Evolutionary conservation across 495 filamentous ascomycete species (phyloP).

Genomic region (Annulohypoxylon nitens): DNA sequence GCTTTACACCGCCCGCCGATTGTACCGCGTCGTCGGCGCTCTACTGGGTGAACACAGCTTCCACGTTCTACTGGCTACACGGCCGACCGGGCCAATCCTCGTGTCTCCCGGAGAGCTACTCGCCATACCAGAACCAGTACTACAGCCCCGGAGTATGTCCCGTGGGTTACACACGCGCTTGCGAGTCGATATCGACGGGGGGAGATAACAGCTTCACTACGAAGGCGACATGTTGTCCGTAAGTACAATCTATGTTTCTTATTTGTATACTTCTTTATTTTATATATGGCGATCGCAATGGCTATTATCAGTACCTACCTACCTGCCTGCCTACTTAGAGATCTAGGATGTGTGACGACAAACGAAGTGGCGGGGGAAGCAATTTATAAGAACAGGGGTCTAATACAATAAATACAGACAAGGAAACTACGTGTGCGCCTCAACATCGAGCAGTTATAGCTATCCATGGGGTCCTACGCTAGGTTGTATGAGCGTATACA

Average conservation of each 20-base stretch:
- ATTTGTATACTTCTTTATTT: neutral
- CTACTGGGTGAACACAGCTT: slow-evolving; percentile 58
- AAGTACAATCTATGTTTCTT: slow-evolving; percentile 24
- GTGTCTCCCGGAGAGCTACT: slow-evolving; percentile 41
- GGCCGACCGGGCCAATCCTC: slow-evolving; percentile 30
- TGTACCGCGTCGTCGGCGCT: slow-evolving; percentile 55
- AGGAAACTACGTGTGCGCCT: slow-evolving; percentile 38
- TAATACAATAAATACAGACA: slow-evolving; percentile 15
- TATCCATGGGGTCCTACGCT: slow-evolving; percentile 38
- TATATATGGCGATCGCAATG: neutral
- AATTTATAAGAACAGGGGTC: neutral
- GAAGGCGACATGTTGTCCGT: slow-evolving; percentile 51
- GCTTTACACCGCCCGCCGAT: slow-evolving; percentile 49
- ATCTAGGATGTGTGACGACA: too few species aligned
- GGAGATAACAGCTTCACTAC: slow-evolving; percentile 26
- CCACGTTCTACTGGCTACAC: slow-evolving; percentile 47
- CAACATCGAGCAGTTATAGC: slow-evolving; percentile 37
- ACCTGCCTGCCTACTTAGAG: too few species aligned
- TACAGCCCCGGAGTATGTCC: slow-evolving; percentile 49
- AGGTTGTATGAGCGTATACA: slow-evolving; percentile 35
- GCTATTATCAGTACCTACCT: neutral
- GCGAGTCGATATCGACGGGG: slow-evolving; percentile 26
- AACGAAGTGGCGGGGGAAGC: too few species aligned
- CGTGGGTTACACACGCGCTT: slow-evolving; percentile 43
- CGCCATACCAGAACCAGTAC: slow-evolving; percentile 40